These are phyloP conservation scores for Porphyrellus sp. DNA, from an alignment of 1,284 basidiomycete genomes.

Conservation along the genomic window DNA sequence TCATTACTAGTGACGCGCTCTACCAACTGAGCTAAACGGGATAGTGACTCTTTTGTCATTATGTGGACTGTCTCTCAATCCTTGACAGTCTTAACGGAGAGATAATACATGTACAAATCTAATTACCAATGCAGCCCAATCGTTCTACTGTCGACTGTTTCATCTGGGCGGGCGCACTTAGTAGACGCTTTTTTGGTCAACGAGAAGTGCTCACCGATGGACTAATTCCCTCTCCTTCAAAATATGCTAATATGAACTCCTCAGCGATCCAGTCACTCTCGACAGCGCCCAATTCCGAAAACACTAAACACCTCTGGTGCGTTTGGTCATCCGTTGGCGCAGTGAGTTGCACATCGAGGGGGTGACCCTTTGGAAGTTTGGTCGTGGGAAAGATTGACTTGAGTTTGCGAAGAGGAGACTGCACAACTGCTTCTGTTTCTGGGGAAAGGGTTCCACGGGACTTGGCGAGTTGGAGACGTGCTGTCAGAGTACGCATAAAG, in stretches of 20 bases:
- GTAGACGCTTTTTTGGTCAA: neutral
- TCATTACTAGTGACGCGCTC: conserved; percentile 61
- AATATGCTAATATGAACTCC: conserved; percentile 72
- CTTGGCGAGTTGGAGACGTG: conserved; percentile 56
- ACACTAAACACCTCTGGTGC: conserved; percentile 54
- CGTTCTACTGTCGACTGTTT: conserved; percentile 37
- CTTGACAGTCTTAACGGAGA: neutral
- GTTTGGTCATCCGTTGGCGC: conserved; percentile 45
- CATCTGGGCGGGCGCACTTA: conserved; percentile 35
- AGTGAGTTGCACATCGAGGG: conserved; percentile 66
- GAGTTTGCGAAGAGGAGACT: conserved; percentile 65
- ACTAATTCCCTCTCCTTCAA: conserved; percentile 66
- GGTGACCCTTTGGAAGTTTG: conserved; percentile 58
- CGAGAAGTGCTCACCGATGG: conserved; percentile 53
- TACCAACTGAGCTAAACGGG: conserved; percentile 58
- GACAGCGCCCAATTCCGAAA: conserved; percentile 68
- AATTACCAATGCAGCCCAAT: conserved; percentile 22
- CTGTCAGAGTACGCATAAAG: conserved; percentile 74
- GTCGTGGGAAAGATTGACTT: conserved; percentile 75
- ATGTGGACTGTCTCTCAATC: neutral
- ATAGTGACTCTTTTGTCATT: neutral
- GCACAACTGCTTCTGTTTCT: conserved; percentile 54
- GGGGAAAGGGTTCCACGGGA: conserved; percentile 51
- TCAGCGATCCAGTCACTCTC: conserved; percentile 72
- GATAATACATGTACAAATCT: conserved; percentile 1